Evolutionary conservation across 208 protist genomes (phyloP).

Genomic region (Leishmania mexicana): DNA sequence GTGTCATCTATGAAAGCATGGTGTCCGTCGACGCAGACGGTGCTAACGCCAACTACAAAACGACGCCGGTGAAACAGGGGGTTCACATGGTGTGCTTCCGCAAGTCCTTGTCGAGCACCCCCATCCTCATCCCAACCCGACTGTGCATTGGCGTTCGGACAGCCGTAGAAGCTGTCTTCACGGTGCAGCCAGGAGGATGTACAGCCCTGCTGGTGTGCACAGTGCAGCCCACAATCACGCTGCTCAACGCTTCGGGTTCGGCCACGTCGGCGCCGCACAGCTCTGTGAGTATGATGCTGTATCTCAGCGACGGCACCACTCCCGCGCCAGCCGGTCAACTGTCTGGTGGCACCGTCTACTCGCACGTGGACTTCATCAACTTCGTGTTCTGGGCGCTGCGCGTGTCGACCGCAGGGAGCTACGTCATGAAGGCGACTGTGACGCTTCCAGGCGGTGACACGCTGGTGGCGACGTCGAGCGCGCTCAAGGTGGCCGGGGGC

Average conservation of each 20-base stretch:
- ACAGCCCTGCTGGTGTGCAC: slow-evolving; percentile 42
- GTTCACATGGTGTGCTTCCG: slow-evolving; percentile 73
- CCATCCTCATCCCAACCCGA: slow-evolving; percentile 37
- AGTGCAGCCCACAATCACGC: slow-evolving; percentile 60
- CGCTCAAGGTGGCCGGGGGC: slow-evolving; percentile 42
- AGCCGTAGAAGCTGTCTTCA: slow-evolving; percentile 53
- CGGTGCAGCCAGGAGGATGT: slow-evolving; percentile 53
- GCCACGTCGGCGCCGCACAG: slow-evolving; percentile 44
- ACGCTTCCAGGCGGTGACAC: slow-evolving; percentile 46
- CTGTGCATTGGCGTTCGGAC: slow-evolving; percentile 46
- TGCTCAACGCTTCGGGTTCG: slow-evolving; percentile 41
- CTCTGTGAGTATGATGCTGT: slow-evolving; percentile 52
- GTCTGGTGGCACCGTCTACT: slow-evolving; percentile 45
- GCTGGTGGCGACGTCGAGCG: slow-evolving; percentile 43
- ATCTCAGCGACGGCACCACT: slow-evolving; percentile 36
- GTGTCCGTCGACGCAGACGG: slow-evolving; percentile 39
- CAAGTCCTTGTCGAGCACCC: slow-evolving; percentile 6
- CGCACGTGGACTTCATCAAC: slow-evolving; percentile 34
- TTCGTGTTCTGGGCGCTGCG: slow-evolving; percentile 67
- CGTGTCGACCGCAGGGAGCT: slow-evolving; percentile 53
- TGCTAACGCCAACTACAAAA: slow-evolving; percentile 49
- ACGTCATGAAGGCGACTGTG: slow-evolving; percentile 64
- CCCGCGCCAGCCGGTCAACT: slow-evolving; percentile 36
- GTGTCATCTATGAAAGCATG: slow-evolving; percentile 40
- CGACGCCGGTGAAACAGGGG: slow-evolving; percentile 49